Evolutionary conservation across 192 early-diverging fungal species (phyloP).

Genomic region (Coemansia sp.): DNA sequence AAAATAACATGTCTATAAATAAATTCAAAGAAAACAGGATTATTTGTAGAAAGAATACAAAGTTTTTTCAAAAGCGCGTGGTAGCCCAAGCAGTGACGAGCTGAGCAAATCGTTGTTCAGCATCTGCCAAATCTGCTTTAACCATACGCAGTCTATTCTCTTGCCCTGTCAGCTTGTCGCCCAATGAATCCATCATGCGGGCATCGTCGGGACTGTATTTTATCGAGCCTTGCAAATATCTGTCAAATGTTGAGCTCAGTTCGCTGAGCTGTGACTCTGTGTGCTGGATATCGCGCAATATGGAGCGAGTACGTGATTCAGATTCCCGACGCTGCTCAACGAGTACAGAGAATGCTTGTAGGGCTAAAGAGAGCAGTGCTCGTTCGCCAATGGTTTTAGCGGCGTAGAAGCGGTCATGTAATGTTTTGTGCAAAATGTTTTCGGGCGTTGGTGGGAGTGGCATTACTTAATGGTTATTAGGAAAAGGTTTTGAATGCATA

Average conservation of each 20-base stretch:
- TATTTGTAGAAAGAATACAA: no score
- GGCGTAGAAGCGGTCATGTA: conserved; percentile 35
- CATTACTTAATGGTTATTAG: conserved; percentile 3
- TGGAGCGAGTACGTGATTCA: conserved; percentile 11
- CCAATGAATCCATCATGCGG: conserved; percentile 15
- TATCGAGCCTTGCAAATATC: conserved; percentile 11
- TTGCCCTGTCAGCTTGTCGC: conserved; percentile 10
- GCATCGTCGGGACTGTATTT: conserved; percentile 16
- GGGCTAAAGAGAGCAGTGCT: conserved; percentile 24
- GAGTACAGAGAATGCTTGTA: conserved; percentile 17
- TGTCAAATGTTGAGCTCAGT: conserved; percentile 11
- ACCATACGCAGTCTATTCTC: conserved; percentile 22
- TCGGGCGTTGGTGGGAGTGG: conserved; percentile 22
- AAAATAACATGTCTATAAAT: no score
- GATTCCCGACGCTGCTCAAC: conserved; percentile 25
- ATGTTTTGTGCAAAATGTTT: conserved; percentile 28
- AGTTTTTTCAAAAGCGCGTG: neutral
- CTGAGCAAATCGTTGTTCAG: conserved; percentile 18
- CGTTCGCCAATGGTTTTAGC: conserved; percentile 23
- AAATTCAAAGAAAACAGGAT: neutral
- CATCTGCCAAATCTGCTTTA: conserved; percentile 22
- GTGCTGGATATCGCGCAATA: conserved; percentile 19
- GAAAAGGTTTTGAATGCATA: neutral
- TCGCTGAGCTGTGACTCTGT: conserved; percentile 26
- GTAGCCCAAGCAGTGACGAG: conserved; percentile 21